These are phyloP conservation scores for Penicillium argentinense DNA, from an alignment of 495 filamentous ascomycete species.

Conservation along the genomic window DNA sequence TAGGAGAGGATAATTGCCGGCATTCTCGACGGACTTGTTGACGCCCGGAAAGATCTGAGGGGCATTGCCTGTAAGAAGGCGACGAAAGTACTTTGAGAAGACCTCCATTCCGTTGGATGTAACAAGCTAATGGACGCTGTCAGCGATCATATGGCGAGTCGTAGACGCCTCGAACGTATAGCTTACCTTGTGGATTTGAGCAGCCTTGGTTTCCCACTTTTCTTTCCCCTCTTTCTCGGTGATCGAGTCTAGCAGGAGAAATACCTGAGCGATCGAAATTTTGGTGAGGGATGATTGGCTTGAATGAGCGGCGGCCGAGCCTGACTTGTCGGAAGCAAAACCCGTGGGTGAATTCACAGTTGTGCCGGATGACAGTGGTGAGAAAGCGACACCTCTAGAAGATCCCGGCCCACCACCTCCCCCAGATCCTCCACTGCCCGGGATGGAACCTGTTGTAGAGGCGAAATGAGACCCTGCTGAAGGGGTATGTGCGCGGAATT, in stretches of 20 bases:
- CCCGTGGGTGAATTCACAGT: slow-evolving; percentile 61
- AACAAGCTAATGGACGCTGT: slow-evolving; percentile 62
- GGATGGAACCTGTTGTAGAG: slow-evolving; percentile 54
- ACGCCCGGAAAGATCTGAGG: slow-evolving; percentile 78
- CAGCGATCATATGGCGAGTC: slow-evolving; percentile 1
- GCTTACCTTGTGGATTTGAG: slow-evolving; percentile 86
- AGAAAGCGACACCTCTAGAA: slow-evolving; percentile 59
- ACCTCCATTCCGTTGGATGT: slow-evolving; percentile 98
- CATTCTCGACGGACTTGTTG: slow-evolving; percentile 67
- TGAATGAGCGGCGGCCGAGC: slow-evolving; percentile 41
- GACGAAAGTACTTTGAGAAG: slow-evolving; percentile 87
- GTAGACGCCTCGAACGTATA: neutral
- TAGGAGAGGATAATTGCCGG: slow-evolving; percentile 78
- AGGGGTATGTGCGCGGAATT: slow-evolving; percentile 61
- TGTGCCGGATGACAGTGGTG: slow-evolving; percentile 61
- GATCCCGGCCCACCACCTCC: slow-evolving; percentile 57
- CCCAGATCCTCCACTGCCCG: slow-evolving; percentile 60
- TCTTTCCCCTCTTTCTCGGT: slow-evolving; percentile 85
- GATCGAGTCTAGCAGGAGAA: slow-evolving; percentile 87
- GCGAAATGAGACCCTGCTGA: slow-evolving; percentile 59
- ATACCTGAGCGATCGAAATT: slow-evolving; percentile 92
- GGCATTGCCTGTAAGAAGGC: slow-evolving; percentile 81
- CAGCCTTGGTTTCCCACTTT: slow-evolving; percentile 92
- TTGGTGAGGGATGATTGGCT: slow-evolving; percentile 63
- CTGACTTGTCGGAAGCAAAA: slow-evolving; percentile 53